Base-by-base conservation (phyloP, 1,284 basidiomycete genomes). In the Psilocybe mexicana region DNA sequence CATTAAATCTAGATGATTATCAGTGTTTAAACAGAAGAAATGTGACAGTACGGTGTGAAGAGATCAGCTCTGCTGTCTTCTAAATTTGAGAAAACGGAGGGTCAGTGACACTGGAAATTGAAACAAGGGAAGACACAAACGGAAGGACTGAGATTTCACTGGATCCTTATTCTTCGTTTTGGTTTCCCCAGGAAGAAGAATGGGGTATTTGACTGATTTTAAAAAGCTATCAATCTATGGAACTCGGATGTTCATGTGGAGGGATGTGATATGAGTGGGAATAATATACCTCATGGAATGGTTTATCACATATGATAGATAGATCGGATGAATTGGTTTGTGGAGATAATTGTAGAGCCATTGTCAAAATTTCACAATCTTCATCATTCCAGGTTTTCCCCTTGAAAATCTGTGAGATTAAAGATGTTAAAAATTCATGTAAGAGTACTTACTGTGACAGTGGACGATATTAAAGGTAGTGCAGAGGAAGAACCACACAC, bases 321-420 rank as follows among this genome's bases (percentile, higher is more conserved):
- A 84, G 62, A 42, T 80, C 74, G 57, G 82, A 85, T 0, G 81
- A 72, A 0, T 67, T 61, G 1, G 70, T 66, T 38, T 81, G 75
- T 0, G 77, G 77, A 0, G 70, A 66, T 11, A 76, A 65, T 3
- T 67, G 58, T 6, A 80, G 62, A 10, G 74, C 52, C 0, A 62
- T 63, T 2, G 58, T 50, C 2, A 81, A 59, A 0, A 69, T 48
- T 36, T 74, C 69, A 2, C 64, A 35, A n/a, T 79, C 78, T 2
- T 67, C 47, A 1, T 60, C 52, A 0, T 60, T 65, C 78, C 79
- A 80, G 5, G 66, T 10, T 18, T 65, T 63, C 43, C 59, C 54
- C 64, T 71, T 54, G 10, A 18, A n/a, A 2, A 42, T 11, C 12
- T 11, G 47, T 14, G 23, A 25, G 24, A 48, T 18, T 18, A 18